A percentile compares a stretch with the other conserved stretches of the same genome.
These are phyloP conservation scores for Byssochlamys sp. DNA, from an alignment of 2,329 filamentous ascomycete genomes.

Conservation along the genomic window DNA sequence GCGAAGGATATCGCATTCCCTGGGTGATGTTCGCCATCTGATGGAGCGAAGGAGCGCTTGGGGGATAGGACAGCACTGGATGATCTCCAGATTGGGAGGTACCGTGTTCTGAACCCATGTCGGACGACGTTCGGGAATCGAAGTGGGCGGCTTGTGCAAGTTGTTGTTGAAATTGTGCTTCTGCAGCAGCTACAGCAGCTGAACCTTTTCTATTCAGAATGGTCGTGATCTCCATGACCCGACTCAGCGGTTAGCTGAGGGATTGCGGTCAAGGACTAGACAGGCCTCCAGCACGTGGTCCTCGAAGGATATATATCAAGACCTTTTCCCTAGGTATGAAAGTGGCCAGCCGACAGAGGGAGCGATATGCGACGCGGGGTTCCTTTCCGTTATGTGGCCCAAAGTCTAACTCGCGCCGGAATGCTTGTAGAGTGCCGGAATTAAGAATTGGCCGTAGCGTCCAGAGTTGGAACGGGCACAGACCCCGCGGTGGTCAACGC, in stretches of 20 bases:
- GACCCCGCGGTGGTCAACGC: neutral
- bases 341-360: neutral
- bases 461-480: neutral
- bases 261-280: constrained; percentile 23
- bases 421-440: neutral
- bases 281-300: constrained; percentile 7
- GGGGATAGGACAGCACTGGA: constrained; percentile 49
- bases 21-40: constrained; percentile 44
- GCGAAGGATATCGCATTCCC: constrained; percentile 46
- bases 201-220: constrained; percentile 43
- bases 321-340: neutral
- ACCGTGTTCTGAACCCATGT: constrained; percentile 51
- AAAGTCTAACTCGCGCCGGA: neutral
- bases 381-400: neutral
- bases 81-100: constrained; percentile 48
- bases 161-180: constrained; percentile 37
- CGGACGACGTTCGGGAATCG: constrained; percentile 37
- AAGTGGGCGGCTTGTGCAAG: constrained; percentile 31
- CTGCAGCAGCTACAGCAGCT: constrained; percentile 32
- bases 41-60: constrained; percentile 44
- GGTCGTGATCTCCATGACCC: constrained; percentile 44
- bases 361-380: neutral
- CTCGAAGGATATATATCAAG: neutral
- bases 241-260: constrained; percentile 23
- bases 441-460: neutral